phyloP scores from a whole-genome alignment of 306 rosid genomes.

The Acacia acuminata region DNA sequence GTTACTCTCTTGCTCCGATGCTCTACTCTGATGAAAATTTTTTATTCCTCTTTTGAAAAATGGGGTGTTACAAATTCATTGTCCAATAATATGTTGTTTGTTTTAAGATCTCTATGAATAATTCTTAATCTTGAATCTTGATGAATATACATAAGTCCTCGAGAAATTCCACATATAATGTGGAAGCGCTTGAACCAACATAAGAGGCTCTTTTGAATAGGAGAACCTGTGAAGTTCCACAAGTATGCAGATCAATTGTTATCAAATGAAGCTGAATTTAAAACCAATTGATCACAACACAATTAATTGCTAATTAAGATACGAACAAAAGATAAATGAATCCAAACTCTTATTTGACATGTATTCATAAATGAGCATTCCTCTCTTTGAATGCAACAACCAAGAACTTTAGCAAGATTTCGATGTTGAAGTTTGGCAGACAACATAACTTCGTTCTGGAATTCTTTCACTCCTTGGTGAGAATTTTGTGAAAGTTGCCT shows the following conservation, averaged over 20 bases:
- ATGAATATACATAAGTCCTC: neutral
- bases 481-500: too few relatives aligned
- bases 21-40: too few relatives aligned
- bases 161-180: neutral
- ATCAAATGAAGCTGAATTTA: neutral
- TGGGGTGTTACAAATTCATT: too few relatives aligned
- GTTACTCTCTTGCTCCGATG: too few relatives aligned
- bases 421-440: conserved; percentile 27
- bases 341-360: neutral
- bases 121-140: neutral
- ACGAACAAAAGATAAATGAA: neutral
- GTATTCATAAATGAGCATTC: neutral
- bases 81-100: too few relatives aligned
- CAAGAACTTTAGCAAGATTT: conserved; percentile 25
- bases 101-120: too few relatives aligned
- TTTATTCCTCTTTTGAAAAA: too few relatives aligned
- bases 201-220: neutral
- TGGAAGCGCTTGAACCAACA: neutral
- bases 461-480: conserved; percentile 22
- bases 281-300: neutral
- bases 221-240: neutral
- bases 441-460: conserved; percentile 26
- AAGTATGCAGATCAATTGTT: neutral
- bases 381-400: conserved; percentile 19
- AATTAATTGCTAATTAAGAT: neutral